Evolutionary conservation across 2,329 filamentous ascomycete genomes (phyloP).

Genomic region (Botryotinia globosa): DNA sequence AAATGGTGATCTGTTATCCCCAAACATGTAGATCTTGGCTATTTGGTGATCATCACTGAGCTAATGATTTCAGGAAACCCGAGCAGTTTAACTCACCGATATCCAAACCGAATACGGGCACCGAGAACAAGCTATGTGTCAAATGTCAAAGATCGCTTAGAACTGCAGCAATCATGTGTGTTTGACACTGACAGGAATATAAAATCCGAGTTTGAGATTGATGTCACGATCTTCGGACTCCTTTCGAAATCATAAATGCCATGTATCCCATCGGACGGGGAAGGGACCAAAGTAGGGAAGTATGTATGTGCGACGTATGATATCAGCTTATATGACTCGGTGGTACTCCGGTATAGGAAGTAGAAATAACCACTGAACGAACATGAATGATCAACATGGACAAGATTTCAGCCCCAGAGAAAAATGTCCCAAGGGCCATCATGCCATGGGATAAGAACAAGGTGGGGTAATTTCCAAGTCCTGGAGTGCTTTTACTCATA

Average conservation of each 20-base stretch:
- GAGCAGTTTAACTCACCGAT: not conserved
- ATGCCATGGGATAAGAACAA: not conserved
- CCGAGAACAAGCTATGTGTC: too few species aligned
- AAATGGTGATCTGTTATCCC: not conserved
- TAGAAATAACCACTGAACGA: not conserved
- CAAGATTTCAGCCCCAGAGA: slow-evolving; percentile 5
- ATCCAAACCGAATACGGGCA: not conserved
- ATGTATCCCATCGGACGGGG: not conserved
- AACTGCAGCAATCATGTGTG: not conserved
- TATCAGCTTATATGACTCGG: not conserved
- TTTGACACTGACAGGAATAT: not conserved
- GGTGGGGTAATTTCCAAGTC: slow-evolving; percentile 3
- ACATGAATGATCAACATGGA: not conserved
- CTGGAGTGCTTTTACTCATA: not conserved
- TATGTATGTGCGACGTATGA: not conserved
- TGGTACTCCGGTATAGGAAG: not conserved
- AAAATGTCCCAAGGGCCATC: not conserved
- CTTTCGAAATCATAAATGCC: not conserved
- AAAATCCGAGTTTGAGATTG: too few species aligned
- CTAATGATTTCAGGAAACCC: not conserved
- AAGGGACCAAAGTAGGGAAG: not conserved
- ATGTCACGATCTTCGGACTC: not conserved
- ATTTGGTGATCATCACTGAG: not conserved
- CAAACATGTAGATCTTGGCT: not conserved
- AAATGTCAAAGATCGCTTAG: not conserved